These are phyloP conservation scores for Pseudoscleropodium purum DNA, from an alignment of 225 moss, liverwort and hornwort genomes.

Conservation along the genomic window DNA sequence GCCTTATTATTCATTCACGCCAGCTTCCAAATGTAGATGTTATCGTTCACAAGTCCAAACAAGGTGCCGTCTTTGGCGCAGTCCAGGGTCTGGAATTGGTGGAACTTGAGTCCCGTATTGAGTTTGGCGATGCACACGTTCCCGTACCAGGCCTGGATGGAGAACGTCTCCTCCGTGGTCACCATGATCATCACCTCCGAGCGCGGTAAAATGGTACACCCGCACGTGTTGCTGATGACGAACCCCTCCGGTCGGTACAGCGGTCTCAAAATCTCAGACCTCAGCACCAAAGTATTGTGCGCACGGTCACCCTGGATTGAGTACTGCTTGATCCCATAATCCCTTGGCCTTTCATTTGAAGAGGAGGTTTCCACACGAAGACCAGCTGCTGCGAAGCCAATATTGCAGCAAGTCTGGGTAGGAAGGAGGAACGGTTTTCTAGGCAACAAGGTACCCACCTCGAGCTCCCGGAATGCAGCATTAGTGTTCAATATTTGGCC, in stretches of 20 bases:
- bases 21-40: constrained; percentile 30
- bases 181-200: constrained; percentile 40
- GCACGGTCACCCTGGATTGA: background rate
- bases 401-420: constrained; percentile 16
- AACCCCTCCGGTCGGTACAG: constrained; percentile 22
- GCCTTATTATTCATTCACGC: background rate
- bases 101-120: constrained; percentile 21
- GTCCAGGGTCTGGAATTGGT: constrained; percentile 31
- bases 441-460: background rate
- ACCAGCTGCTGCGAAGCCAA: background rate
- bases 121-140: constrained; percentile 32
- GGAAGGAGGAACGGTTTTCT: background rate
- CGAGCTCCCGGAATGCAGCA: background rate
- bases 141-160: too few species aligned
- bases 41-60: constrained; percentile 28
- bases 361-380: background rate
- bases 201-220: constrained; percentile 21
- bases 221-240: constrained; percentile 21
- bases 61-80: constrained; percentile 23
- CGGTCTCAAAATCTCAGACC: constrained; percentile 17
- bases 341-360: background rate
- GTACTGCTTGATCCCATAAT: background rate
- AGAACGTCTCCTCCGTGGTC: constrained; percentile 9
- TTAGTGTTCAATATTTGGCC: too few species aligned
- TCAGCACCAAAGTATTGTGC: background rate